Evolutionary conservation across 495 filamentous ascomycete genomes (phyloP).

Genomic region (Peziza echinospora): DNA sequence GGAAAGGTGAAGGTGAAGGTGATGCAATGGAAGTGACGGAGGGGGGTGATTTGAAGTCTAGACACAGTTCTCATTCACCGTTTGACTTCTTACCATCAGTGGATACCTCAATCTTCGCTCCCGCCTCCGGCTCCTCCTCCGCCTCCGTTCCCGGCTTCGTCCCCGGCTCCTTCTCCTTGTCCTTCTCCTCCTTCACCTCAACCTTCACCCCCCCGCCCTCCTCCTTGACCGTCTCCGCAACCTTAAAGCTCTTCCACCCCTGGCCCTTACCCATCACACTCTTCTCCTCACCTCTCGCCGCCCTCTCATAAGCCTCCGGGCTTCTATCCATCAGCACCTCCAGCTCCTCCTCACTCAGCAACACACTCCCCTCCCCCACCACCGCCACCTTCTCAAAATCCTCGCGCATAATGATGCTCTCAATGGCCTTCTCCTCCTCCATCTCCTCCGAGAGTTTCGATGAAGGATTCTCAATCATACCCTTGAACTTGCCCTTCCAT

Average conservation of each 20-base stretch:
- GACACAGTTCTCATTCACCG: too few relatives aligned
- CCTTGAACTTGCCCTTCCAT: conserved; percentile 60
- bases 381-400: conserved; percentile 37
- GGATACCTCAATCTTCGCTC: too few relatives aligned
- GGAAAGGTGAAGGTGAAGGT: too few relatives aligned
- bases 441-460: conserved; percentile 20
- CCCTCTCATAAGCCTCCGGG: conserved; percentile 61
- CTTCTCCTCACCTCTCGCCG: conserved; percentile 48
- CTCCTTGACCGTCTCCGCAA: conserved; percentile 42
- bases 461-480: conserved; percentile 37
- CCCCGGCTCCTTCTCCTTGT: background rate
- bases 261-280: conserved; percentile 46
- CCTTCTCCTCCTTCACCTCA: background rate
- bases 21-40: too few relatives aligned
- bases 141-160: background rate
- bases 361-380: conserved; percentile 31
- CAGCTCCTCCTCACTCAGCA: conserved; percentile 60
- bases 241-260: conserved; percentile 40
- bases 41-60: too few relatives aligned
- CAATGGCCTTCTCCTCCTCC: conserved; percentile 34
- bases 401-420: conserved; percentile 35
- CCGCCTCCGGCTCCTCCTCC: too few relatives aligned
- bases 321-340: conserved; percentile 63
- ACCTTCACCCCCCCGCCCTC: conserved; percentile 4
- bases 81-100: too few relatives aligned